phyloP scores from a whole-genome alignment of 371 early-diverging fungal genomes.

The Nematocida sp. region DNA sequence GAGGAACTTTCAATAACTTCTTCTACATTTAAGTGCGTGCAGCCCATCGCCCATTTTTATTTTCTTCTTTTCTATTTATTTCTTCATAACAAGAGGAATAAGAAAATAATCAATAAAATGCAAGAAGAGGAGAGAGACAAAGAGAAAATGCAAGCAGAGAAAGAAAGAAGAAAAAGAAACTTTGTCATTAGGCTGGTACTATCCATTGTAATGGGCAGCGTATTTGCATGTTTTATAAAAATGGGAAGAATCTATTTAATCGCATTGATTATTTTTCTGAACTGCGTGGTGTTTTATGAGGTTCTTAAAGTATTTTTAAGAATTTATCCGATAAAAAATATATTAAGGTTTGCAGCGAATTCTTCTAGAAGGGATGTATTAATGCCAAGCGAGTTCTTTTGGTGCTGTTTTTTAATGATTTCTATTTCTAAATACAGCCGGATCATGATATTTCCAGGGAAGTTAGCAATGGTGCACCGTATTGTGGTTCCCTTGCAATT shows the following conservation, averaged over 20 bases:
- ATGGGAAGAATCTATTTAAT: constrained; percentile 20
- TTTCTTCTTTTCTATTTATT: background rate
- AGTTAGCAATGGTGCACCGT: background rate
- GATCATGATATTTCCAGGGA: background rate
- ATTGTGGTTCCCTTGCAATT: constrained; percentile 42
- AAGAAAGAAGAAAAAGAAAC: constrained; percentile 2
- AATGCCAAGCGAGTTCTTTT: constrained; percentile 32
- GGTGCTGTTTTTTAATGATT: constrained; percentile 25
- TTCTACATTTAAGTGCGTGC: constrained; percentile 47
- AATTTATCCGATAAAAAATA: background rate
- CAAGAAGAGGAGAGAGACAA: constrained; percentile 12
- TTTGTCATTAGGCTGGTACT: constrained; percentile 34
- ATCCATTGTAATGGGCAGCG: constrained; percentile 31
- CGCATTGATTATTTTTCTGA: constrained; percentile 37
- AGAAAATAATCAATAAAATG: background rate
- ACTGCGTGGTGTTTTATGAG: constrained; percentile 50
- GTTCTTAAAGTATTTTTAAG: constrained; percentile 40
- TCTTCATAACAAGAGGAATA: background rate
- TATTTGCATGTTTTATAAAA: constrained; percentile 25
- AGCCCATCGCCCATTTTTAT: constrained; percentile 27
- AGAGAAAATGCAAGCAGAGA: background rate
- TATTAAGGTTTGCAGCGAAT: background rate
- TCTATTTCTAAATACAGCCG: background rate
- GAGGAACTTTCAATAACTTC: constrained; percentile 30
- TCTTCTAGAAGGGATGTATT: background rate